Conservation (phyloP, 2,329 filamentous ascomycete species). For the Ceratocystis smalleyi region DNA sequence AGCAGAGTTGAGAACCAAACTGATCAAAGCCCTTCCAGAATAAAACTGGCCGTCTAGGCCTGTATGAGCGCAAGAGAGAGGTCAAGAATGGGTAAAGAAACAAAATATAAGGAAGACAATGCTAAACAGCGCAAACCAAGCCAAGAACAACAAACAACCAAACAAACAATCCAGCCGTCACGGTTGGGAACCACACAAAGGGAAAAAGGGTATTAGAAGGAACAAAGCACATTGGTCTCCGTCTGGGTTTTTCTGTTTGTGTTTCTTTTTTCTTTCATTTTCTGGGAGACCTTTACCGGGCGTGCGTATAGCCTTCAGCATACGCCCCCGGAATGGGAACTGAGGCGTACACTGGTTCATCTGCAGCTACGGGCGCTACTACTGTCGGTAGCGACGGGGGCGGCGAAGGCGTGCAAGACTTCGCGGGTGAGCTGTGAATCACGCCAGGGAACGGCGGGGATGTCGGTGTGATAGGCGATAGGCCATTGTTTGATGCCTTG, state of each 20-base stretch:
- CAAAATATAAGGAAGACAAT: background rate
- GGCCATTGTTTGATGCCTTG: slow-evolving; percentile 45
- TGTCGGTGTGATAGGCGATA: slow-evolving; percentile 35
- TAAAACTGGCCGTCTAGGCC: background rate
- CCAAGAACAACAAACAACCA: slow-evolving; percentile 4
- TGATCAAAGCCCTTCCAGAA: background rate
- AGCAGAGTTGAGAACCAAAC: too few relatives aligned
- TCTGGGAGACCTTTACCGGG: background rate
- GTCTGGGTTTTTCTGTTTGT: background rate
- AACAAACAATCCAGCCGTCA: background rate
- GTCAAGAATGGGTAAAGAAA: background rate
- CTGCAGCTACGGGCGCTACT: slow-evolving; percentile 50
- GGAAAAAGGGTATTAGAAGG: background rate
- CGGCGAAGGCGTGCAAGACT: slow-evolving; percentile 23
- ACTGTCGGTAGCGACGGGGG: background rate
- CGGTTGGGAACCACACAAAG: background rate
- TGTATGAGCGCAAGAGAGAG: background rate
- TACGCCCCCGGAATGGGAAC: slow-evolving; percentile 87
- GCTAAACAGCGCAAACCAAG: slow-evolving; percentile 3
- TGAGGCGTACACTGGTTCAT: slow-evolving; percentile 69
- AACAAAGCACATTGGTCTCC: background rate
- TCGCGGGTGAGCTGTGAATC: slow-evolving; percentile 20
- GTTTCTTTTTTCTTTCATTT: background rate
- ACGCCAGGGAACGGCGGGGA: slow-evolving; percentile 20
- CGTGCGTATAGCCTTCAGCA: slow-evolving; percentile 24